These are phyloP conservation scores for Sporothrix brunneoviolacea DNA, from an alignment of 2,329 filamentous ascomycete genomes.

Conservation along the genomic window DNA sequence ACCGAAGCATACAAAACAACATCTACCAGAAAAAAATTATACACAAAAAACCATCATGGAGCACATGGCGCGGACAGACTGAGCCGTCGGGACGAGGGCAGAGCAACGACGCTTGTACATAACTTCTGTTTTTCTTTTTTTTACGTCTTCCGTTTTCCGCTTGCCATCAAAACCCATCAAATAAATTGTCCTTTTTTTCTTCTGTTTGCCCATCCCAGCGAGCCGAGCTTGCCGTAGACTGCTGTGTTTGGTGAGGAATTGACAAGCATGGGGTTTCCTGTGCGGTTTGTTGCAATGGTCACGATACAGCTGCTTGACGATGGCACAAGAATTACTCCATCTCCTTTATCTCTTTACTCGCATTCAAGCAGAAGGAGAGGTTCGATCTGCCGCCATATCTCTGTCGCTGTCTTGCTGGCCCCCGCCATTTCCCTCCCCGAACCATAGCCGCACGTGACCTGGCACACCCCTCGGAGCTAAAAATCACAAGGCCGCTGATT, in stretches of 20 bases:
- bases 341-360: no score
- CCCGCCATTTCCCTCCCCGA: not conserved
- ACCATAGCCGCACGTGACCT: constrained; percentile 14
- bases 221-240: not conserved
- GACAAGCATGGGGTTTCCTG: not conserved
- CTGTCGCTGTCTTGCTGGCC: no score
- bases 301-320: no score
- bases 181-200: not conserved
- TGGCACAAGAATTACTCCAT: no score
- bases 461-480: constrained; percentile 17
- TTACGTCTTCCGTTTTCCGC: not conserved
- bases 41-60: no score
- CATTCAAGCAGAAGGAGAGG: no score
- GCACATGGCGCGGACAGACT: no score
- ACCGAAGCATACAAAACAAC: not conserved
- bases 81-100: no score
- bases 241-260: not conserved
- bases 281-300: no score
- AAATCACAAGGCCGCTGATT: constrained; percentile 16
- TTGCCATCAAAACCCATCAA: not conserved
- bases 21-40: not conserved
- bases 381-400: no score
- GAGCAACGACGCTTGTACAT: constrained; percentile 5
- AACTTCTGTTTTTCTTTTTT: not conserved
- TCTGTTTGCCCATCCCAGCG: no score